Conservation (phyloP, 2,329 filamentous ascomycete genomes). For the Gliomastix tumulicola region DNA sequence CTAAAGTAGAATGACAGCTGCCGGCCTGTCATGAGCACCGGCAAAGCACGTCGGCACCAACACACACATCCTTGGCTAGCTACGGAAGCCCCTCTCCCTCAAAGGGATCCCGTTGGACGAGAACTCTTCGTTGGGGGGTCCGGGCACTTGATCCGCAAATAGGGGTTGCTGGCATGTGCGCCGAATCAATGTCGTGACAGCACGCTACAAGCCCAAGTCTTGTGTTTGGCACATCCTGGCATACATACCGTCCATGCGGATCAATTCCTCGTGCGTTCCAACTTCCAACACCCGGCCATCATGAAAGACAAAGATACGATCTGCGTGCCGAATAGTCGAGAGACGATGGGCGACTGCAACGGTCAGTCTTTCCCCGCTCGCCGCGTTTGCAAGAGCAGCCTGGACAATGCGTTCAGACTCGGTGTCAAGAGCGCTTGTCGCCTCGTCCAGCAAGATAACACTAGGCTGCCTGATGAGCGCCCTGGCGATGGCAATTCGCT, state of each 20-base stretch:
- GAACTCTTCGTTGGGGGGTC: too few species aligned
- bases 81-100: too few species aligned
- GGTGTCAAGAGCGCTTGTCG: constrained; percentile 88
- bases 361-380: constrained; percentile 59
- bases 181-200: not conserved
- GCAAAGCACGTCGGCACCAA: too few species aligned
- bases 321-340: constrained; percentile 86
- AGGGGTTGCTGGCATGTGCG: too few species aligned
- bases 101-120: too few species aligned
- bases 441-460: constrained; percentile 87
- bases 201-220: not conserved
- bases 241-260: constrained; percentile 46
- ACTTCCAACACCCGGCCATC: constrained; percentile 85
- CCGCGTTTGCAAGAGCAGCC: constrained; percentile 79
- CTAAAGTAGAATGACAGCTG: too few species aligned
- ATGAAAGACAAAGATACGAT: constrained; percentile 94
- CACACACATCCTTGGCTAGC: too few species aligned
- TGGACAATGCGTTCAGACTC: constrained; percentile 92
- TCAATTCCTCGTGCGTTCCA: constrained; percentile 75
- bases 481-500: constrained; percentile 89
- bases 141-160: too few species aligned
- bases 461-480: constrained; percentile 88
- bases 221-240: constrained; percentile 5
- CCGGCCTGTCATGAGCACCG: too few species aligned
- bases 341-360: constrained; percentile 95